These are phyloP conservation scores for Garcileccinum viscosum DNA, from an alignment of 1,284 basidiomycete genomes.

Conservation along the genomic window DNA sequence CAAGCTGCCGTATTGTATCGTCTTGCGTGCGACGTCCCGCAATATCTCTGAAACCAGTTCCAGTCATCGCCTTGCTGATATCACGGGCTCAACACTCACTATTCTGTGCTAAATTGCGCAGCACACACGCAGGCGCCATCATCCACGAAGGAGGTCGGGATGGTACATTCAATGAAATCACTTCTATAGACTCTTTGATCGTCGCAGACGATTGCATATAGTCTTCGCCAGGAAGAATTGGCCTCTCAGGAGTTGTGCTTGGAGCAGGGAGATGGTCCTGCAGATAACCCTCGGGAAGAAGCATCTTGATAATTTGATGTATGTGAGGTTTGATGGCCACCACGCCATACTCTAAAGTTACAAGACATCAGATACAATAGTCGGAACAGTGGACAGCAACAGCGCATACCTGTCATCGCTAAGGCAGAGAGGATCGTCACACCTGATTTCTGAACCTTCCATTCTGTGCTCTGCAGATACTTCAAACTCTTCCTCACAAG, in stretches of 20 bases:
- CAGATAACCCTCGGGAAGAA: conserved; percentile 2
- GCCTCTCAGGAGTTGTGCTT: conserved; percentile 6
- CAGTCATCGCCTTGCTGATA: not conserved
- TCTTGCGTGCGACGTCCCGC: not conserved
- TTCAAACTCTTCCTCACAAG: conserved; percentile 22
- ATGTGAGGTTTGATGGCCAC: conserved; percentile 14
- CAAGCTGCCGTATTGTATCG: conserved; percentile 19
- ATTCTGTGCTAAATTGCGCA: conserved; percentile 15
- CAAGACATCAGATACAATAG: not conserved
- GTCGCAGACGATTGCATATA: not conserved
- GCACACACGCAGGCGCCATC: not conserved
- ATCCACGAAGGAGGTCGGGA: not conserved
- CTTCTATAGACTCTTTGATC: not conserved
- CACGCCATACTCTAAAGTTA: conserved; percentile 23
- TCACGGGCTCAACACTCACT: conserved; percentile 10
- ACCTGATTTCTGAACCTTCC: conserved; percentile 31
- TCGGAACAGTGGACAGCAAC: not conserved
- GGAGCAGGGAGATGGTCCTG: too few relatives aligned
- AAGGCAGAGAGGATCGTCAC: conserved; percentile 31
- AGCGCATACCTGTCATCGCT: conserved; percentile 25
- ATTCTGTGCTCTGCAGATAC: conserved; percentile 8
- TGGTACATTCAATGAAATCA: not conserved
- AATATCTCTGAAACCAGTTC: too few relatives aligned
- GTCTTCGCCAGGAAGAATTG: not conserved
- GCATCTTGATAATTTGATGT: conserved; percentile 24